These are phyloP conservation scores for Noccaea bulbosa DNA, from an alignment of 345 rosid species.

Conservation along the genomic window DNA sequence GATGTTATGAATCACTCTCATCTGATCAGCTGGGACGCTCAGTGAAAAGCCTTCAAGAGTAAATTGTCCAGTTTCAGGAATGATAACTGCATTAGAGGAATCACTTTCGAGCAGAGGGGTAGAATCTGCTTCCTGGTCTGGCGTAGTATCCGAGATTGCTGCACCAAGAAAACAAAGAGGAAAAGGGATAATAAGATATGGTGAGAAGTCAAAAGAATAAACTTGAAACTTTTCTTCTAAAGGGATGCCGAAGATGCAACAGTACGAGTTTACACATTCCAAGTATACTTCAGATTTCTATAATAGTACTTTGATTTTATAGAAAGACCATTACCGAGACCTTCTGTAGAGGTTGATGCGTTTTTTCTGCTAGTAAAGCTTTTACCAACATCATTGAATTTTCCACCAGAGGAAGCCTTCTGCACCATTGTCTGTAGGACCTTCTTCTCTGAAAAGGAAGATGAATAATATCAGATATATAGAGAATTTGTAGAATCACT, in stretches of 20 bases:
- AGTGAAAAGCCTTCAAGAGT: constrained; percentile 59
- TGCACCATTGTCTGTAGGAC: constrained; percentile 80
- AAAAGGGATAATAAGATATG: constrained; percentile 3
- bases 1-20: constrained; percentile 75
- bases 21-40: constrained; percentile 81
- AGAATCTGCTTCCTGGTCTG: constrained; percentile 50
- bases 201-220: constrained; percentile 4
- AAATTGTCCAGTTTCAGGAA: constrained; percentile 52
- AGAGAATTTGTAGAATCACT: constrained; percentile 21
- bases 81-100: constrained; percentile 45
- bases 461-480: constrained; percentile 22
- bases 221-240: background rate
- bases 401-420: constrained; percentile 67
- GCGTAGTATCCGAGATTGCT: constrained; percentile 43
- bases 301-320: constrained; percentile 3
- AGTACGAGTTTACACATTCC: constrained; percentile 14
- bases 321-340: constrained; percentile 60
- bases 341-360: constrained; percentile 83
- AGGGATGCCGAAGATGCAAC: constrained; percentile 1
- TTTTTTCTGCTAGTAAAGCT: constrained; percentile 56
- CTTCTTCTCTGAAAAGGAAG: constrained; percentile 78
- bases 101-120: constrained; percentile 48
- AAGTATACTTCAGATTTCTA: constrained; percentile 30
- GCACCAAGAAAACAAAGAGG: constrained; percentile 13
- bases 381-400: constrained; percentile 51